Evolutionary conservation across 2,329 filamentous ascomycete species (phyloP).

Genomic region (Colletotrichum sp.): DNA sequence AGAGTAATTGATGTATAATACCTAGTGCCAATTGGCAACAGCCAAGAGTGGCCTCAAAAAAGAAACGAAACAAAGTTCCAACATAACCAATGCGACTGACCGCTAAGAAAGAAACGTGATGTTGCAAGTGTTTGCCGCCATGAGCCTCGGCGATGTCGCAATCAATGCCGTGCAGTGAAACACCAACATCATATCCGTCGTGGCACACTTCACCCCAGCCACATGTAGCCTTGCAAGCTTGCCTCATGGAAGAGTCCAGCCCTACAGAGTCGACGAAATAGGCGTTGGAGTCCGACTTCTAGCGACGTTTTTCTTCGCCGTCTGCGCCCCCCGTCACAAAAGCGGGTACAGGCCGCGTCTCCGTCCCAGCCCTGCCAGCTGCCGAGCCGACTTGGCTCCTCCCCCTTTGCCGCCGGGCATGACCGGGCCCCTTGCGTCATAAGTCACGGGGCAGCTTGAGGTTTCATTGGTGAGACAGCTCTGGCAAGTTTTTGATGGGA

Average conservation of each 20-base stretch:
- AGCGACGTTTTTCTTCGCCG: background rate
- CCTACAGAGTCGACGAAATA: background rate
- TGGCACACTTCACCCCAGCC: conserved; percentile 15
- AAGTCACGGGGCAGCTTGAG: background rate
- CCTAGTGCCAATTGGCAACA: background rate
- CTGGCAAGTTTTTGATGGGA: background rate
- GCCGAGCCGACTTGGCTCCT: conserved; percentile 17
- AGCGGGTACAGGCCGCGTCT: conserved; percentile 19
- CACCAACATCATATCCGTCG: background rate
- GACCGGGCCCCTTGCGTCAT: conserved; percentile 16
- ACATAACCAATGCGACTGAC: background rate
- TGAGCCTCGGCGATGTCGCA: background rate
- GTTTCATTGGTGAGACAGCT: conserved; percentile 16
- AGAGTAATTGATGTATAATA: conserved; percentile 4
- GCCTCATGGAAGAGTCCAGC: background rate
- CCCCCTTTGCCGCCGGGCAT: conserved; percentile 8
- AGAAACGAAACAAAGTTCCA: background rate
- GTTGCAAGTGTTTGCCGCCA: background rate
- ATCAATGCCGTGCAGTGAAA: background rate
- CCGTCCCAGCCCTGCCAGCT: conserved; percentile 10
- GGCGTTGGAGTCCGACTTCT: background rate
- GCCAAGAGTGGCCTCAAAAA: background rate
- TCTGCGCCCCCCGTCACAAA: conserved; percentile 4
- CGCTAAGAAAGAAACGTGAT: background rate
- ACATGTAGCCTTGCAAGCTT: conserved; percentile 4